These are phyloP conservation scores for Neurospora sp. DNA, from an alignment of 495 filamentous ascomycete species.

Conservation along the genomic window DNA sequence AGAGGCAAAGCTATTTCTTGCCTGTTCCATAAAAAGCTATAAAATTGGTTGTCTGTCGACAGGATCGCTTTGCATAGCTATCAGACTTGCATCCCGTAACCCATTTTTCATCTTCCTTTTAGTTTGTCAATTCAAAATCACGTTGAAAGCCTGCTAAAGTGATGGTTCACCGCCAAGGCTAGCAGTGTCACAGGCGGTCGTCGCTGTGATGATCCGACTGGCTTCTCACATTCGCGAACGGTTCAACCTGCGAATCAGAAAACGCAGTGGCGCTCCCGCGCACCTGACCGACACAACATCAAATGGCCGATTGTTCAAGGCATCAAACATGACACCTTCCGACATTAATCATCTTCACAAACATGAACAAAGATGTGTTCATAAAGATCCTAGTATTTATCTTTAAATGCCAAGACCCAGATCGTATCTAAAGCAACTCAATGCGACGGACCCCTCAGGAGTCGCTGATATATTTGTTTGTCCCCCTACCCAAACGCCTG, in stretches of 20 bases:
- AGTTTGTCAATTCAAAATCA: background rate
- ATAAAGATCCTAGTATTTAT: background rate
- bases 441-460: background rate
- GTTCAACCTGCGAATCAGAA: background rate
- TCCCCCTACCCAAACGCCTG: background rate
- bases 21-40: background rate
- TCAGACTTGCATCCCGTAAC: background rate
- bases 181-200: background rate
- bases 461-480: background rate
- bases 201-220: background rate
- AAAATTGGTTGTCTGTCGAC: background rate
- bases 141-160: background rate
- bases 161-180: background rate
- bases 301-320: background rate
- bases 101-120: background rate
- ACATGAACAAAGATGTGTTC: background rate
- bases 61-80: background rate
- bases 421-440: background rate
- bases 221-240: background rate
- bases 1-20: background rate
- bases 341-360: background rate
- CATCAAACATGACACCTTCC: background rate
- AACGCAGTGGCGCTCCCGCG: background rate
- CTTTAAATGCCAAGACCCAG: background rate
- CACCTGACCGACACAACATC: background rate